Evolutionary conservation across 163 green algal genomes (phyloP).

Genomic region (Scenedesmus sp.): DNA sequence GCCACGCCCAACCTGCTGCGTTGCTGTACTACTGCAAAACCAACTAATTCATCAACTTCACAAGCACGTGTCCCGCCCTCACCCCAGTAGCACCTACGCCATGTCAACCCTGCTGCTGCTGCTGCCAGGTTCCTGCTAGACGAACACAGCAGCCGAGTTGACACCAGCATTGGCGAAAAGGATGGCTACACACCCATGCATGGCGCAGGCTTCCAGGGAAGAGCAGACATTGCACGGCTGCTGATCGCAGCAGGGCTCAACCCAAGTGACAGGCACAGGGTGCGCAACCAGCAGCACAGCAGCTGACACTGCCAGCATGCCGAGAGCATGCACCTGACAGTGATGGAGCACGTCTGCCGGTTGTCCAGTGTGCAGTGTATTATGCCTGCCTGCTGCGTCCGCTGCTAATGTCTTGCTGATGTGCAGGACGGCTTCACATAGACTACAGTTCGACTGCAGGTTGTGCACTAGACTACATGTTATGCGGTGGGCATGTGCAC

Average conservation of each 20-base stretch:
- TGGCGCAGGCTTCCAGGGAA: slow-evolving; percentile 31
- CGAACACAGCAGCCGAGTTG: not conserved
- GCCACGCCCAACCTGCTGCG: no score
- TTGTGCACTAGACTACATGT: no score
- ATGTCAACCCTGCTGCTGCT: not conserved
- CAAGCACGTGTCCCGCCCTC: no score
- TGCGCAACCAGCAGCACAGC: not conserved
- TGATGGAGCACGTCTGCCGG: no score
- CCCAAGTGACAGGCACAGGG: slow-evolving; percentile 23
- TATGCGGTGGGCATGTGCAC: no score
- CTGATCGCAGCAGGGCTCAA: slow-evolving; percentile 21
- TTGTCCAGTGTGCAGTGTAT: no score
- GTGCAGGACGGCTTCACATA: no score
- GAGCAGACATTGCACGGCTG: slow-evolving; percentile 20
- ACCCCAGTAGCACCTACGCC: not conserved
- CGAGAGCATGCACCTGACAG: no score
- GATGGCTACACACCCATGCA: slow-evolving; percentile 40
- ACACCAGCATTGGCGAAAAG: slow-evolving; percentile 28
- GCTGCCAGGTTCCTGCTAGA: slow-evolving; percentile 11
- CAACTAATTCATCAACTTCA: not conserved
- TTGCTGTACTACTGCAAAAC: no score
- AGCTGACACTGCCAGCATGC: not conserved
- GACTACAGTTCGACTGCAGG: no score
- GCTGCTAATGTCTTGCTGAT: no score
- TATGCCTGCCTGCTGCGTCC: no score